Percentiles rank a stretch among this genome's conserved stretches.
phyloP scores from a whole-genome alignment of 257 asterid genomes.

The Solanum bulbocastanum region DNA sequence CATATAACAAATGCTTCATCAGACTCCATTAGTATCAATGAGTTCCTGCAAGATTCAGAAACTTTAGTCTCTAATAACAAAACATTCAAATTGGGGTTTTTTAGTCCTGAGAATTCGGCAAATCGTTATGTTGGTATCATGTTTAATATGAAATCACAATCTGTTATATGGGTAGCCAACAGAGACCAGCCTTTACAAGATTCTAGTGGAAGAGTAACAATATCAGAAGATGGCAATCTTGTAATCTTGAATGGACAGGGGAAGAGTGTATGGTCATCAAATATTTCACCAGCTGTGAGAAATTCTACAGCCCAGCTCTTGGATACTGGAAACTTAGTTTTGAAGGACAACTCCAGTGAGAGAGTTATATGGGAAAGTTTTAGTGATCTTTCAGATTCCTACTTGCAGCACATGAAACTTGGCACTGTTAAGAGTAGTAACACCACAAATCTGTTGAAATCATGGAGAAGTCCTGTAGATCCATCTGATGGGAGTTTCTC shows the following conservation, averaged over 20 bases:
- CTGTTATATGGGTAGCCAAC: conserved; percentile 50
- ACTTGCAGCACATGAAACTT: conserved; percentile 29
- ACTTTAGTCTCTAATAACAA: conserved; percentile 2
- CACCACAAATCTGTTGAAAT: conserved; percentile 2
- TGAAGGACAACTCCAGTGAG: conserved; percentile 17
- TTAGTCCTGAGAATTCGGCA: conserved; percentile 12
- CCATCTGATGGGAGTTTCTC: conserved; percentile 41
- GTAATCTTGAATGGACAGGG: conserved; percentile 19
- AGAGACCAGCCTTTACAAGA: conserved; percentile 35
- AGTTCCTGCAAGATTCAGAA: conserved; percentile 11
- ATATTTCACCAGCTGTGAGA: not conserved
- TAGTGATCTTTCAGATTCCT: conserved; percentile 21
- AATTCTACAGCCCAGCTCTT: conserved; percentile 27
- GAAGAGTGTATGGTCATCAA: conserved; percentile 33
- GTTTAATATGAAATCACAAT: conserved; percentile 10
- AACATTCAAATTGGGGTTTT: conserved; percentile 20
- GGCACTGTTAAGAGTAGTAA: conserved; percentile 15
- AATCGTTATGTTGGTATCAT: conserved; percentile 22
- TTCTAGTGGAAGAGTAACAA: conserved; percentile 19
- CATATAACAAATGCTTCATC: not conserved
- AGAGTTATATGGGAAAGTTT: conserved; percentile 39
- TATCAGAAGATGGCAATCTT: conserved; percentile 33
- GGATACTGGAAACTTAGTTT: conserved; percentile 41
- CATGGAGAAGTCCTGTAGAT: conserved; percentile 35
- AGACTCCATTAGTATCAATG: conserved; percentile 2